Base-by-base conservation (phyloP, 345 rosid genomes). In the Eucalyptus sideroxylon region DNA sequence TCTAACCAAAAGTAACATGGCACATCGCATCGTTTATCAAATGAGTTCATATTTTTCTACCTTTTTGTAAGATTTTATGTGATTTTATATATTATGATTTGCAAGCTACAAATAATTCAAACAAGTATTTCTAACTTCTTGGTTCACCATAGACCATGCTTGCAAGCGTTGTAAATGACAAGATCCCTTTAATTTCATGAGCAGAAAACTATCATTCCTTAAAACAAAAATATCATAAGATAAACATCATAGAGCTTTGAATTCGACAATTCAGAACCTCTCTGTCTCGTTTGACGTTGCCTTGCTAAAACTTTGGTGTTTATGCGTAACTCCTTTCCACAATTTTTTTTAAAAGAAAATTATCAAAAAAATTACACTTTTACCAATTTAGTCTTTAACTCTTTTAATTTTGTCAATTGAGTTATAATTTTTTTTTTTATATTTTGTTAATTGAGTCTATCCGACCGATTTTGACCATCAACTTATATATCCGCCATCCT, bases 401-500 rank as follows among this genome's bases (percentile, higher is more conserved):
- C 6, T 56, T 56, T 56, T 0, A 56, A 24, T 56, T 56, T 56
- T 56, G 30, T 9, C 6, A 56, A 24, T 56, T 56, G 5, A 53
- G 5, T 0, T 53, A 53, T 21, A 53, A 53, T 1, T 17, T 0
- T 21, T 0, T 53, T 16, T 53, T 53, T 51, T 4, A 8, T 53
- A 53, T 53, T 53, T 53, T 53, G 5, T 11, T 53, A 21, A 53
- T 53, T 53, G 1, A 53, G 11, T 21, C 2, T 53, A 24, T 24
- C 6, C 3, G 0, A 24, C 6, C 3, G 3, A 56, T 56, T 56
- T 56, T 56, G 62, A 56, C 6, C 14, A 10, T 23, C 3, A 23
- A 56, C 4, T 24, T 56, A 5, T 3, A 24, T 0, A 0, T 56
- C 3, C 3, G 1, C 3, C 12, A 0, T 56, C 62, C 6, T 53